Evolutionary conservation across 768 basidiomycete species (phyloP), one percentile per base, ranked within the genome.

Genomic region (Cystofilobasidium macerans): DNA sequence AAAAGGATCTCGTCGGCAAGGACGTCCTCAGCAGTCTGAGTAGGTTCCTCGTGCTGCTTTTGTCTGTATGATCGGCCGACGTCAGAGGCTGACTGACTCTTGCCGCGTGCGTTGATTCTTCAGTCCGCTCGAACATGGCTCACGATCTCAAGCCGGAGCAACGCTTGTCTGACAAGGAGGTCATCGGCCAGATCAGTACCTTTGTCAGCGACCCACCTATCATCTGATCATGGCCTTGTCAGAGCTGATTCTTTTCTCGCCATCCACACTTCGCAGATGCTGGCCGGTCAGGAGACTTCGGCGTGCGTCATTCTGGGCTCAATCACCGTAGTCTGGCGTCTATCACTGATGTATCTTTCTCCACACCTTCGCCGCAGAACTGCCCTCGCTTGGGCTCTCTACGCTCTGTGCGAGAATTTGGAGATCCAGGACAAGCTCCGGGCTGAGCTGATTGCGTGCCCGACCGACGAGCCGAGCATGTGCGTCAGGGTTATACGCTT

Each of bases 71-170:
- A 14, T 7, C 47, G 13, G 57, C 9, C 26, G 14, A n/a, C 26
- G 22, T 5, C 14, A 28, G 35, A 51, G 35, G 36, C 63, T 61
- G 57, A 54, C 38, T 57, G 33, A 22, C 8, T 6, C 8, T 47
- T 47, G 16, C 45, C n/a, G 45, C 6, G 12, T 8, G 36, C 14
- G 8, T 45, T 45, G 43, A 4, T 24, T 28, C 33, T 24, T 0
- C 68, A 94, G 92, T 94, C 60, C 87, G 86, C 76, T 87, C 89
- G 2, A 94, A 93, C 74, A 72, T 83, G 66, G 83, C 88, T 2
- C 81, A 77, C 16, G 73, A 79, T 38, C 73, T 77, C 13, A 73
- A 79, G 13, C 75, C 77, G 0, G 79, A 78, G 0, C 87, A 90
- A 36, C 78, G 86, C 69, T 82, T 94, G 70, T 86, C 89, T 0